phyloP scores from a whole-genome alignment of 306 rosid genomes.

The Fragaria vesca region DNA sequence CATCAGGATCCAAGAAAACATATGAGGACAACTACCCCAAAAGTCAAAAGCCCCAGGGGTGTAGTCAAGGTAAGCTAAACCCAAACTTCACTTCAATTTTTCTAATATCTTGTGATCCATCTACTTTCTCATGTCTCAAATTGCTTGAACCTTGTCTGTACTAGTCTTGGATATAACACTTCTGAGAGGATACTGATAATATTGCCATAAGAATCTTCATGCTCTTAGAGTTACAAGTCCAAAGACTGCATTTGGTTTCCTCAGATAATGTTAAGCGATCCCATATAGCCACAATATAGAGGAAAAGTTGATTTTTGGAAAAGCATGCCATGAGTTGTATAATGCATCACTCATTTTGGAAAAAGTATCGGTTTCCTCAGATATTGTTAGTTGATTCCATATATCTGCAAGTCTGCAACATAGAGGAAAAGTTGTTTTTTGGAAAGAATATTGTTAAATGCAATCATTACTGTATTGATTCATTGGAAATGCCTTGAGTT shows the following conservation, averaged over 20 bases:
- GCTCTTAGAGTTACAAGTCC: constrained; percentile 14
- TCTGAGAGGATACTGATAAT: background rate
- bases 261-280: no score
- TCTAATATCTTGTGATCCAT: background rate
- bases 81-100: background rate
- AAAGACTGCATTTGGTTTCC: no score
- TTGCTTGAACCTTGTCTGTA: background rate
- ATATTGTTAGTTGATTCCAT: background rate
- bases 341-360: no score
- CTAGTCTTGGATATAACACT: background rate
- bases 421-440: background rate
- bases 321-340: no score
- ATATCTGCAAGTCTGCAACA: background rate
- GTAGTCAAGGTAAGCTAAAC: constrained; percentile 60
- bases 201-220: constrained; percentile 11
- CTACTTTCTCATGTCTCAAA: background rate
- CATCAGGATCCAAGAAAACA: constrained; percentile 76
- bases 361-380: background rate
- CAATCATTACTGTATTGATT: background rate
- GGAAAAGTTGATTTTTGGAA: no score
- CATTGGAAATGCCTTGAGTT: background rate
- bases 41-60: constrained; percentile 60
- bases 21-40: constrained; percentile 56
- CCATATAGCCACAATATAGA: no score
- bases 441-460: background rate